A percentile compares a stretch with the other conserved stretches of the same genome.
These are phyloP conservation scores for Hymenoscyphus scutula DNA, from an alignment of 2,329 filamentous ascomycete species.

Conservation along the genomic window DNA sequence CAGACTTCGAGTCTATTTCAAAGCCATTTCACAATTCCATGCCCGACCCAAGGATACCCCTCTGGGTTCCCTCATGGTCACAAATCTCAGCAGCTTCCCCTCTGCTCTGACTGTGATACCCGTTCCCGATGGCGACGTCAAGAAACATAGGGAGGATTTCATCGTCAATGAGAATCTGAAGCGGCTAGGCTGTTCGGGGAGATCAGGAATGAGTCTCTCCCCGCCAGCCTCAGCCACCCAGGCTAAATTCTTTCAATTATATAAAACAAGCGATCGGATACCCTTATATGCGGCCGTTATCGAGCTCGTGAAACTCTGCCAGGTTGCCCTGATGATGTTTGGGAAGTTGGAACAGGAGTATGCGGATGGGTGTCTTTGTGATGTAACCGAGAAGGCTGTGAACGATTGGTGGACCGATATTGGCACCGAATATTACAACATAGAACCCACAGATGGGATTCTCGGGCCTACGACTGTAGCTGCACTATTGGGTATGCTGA, in stretches of 20 bases:
- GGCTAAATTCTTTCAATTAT: constrained; percentile 89
- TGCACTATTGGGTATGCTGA: constrained; percentile 79
- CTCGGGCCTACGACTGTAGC: constrained; percentile 89
- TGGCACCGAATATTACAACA: constrained; percentile 85
- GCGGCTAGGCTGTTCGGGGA: constrained; percentile 84
- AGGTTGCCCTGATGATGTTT: constrained; percentile 84
- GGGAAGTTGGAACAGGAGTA: constrained; percentile 84
- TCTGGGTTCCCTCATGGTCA: constrained; percentile 86
- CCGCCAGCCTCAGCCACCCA: constrained; percentile 77
- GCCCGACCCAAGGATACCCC: constrained; percentile 78
- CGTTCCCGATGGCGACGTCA: constrained; percentile 82
- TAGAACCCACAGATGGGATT: constrained; percentile 89
- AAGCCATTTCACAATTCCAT: constrained; percentile 80
- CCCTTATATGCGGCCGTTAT: constrained; percentile 75
- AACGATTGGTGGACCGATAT: constrained; percentile 96
- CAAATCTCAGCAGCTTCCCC: constrained; percentile 88
- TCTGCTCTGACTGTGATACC: constrained; percentile 89
- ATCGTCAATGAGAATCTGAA: constrained; percentile 95
- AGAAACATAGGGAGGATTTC: constrained; percentile 76
- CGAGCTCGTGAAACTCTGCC: constrained; percentile 88
- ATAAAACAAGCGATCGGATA: constrained; percentile 81
- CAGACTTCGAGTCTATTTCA: constrained; percentile 78
- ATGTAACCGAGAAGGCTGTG: constrained; percentile 85
- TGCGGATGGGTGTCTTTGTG: constrained; percentile 87
- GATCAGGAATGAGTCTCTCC: constrained; percentile 78